Conservation (phyloP, 306 rosid genomes). For the Betula pendula region DNA sequence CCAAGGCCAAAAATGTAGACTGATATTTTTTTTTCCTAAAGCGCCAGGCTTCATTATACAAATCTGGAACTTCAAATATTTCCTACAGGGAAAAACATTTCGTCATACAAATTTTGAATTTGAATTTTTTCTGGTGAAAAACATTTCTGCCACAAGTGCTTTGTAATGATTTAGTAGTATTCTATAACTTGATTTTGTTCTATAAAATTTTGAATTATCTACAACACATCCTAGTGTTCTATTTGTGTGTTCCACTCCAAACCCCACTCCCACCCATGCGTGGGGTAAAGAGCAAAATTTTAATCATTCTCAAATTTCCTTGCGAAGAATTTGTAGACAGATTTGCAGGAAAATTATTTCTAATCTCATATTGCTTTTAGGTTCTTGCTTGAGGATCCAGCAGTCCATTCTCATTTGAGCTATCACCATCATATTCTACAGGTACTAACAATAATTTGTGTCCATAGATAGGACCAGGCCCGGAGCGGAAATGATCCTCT, state of each 20-base stretch:
- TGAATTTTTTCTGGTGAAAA: too few species aligned
- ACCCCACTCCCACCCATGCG: neutral
- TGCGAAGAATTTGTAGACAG: neutral
- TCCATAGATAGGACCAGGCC: constrained; percentile 31
- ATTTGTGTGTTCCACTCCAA: neutral
- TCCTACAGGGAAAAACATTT: too few species aligned
- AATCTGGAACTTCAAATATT: too few species aligned
- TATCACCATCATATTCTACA: neutral
- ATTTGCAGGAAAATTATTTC: constrained; percentile 1
- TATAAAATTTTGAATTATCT: neutral
- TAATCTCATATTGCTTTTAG: neutral
- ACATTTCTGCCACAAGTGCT: too few species aligned
- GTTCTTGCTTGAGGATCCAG: neutral
- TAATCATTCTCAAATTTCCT: neutral
- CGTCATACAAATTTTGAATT: neutral
- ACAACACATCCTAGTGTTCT: neutral
- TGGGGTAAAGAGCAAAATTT: neutral
- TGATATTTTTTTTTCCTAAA: too few species aligned
- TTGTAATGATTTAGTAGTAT: neutral
- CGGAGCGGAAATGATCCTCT: constrained; percentile 29
- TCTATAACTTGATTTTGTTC: neutral
- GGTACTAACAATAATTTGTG: constrained; percentile 7
- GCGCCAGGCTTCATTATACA: too few species aligned
- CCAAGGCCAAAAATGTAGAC: neutral
- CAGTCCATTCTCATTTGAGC: neutral